Base-by-base conservation (phyloP, 2,329 filamentous ascomycete genomes). In the Pseudohalonectria lignicola region DNA sequence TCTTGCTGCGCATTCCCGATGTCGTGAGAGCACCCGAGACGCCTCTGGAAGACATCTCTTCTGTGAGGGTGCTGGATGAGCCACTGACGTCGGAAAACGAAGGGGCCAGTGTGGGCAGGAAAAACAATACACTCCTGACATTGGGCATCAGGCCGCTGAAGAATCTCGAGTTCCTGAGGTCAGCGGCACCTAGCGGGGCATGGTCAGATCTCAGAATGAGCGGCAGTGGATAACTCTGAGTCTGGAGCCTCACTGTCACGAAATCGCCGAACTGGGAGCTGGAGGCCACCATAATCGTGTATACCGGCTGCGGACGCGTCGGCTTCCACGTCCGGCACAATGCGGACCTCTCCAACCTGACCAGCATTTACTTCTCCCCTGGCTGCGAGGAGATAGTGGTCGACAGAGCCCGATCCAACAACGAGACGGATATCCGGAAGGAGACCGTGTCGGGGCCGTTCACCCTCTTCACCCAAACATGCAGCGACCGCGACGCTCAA, bases 401-500 rank as follows among this genome's bases (percentile, higher is more conserved):
- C 19, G 53, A 64, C 34, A 52, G 62, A 25, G 49, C 56, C 9
- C 41, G 48, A 0, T 62, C 60, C 1, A 56, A 41, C 15, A 29
- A 34, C 9, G 49, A 61, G 17, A 19, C 43, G 0, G 51, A 54
- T 10, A 54, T 66, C 13, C 54, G 60, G 23, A 62, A 63, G 19
- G 46, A 46, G 4, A 30, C 44, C 1, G 53, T 60, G 32, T 45
- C 46, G 28, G 64, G 62, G 0, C 63, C 67, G 0, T 66, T 69
- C 39, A 71, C 67, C 0, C 54, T 71, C 1, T 69, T 71, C 46
- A 59, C 55, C 1, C 45, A 44, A n/a, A 19, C 36, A 8, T 43
- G 44, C 18, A 38, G 43, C 3, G 37, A 45, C 3, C 8, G 23
- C 23, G 23, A 26, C 23, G 23, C 8, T 12, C 8, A 12, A 7